phyloP scores from a whole-genome alignment of 139 green algal species.

The Chlorella vulgaris region DNA sequence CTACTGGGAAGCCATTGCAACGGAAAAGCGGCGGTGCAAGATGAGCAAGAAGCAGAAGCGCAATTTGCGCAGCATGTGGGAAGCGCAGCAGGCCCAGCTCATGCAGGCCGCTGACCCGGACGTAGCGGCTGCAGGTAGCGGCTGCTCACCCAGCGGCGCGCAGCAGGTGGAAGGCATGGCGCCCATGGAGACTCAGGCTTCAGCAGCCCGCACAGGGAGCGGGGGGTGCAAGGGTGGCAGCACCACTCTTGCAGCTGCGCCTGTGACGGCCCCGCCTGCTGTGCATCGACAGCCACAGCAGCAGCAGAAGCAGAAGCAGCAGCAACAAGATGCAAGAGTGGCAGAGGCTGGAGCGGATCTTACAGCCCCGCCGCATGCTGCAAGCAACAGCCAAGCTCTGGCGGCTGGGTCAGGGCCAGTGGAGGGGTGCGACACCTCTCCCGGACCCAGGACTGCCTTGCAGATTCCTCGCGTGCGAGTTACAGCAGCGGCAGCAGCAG shows the following conservation, averaged over 20 bases:
- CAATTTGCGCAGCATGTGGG: background rate
- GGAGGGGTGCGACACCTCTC: background rate
- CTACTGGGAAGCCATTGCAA: background rate
- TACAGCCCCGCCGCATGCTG: no score
- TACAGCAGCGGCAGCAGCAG: background rate
- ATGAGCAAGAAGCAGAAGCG: background rate
- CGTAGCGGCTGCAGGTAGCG: background rate
- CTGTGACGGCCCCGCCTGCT: background rate
- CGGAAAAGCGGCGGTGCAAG: background rate
- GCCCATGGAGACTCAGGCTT: constrained; percentile 4
- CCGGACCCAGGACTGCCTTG: background rate
- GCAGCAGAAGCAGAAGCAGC: no score
- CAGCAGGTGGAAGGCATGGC: background rate
- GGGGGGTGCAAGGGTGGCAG: no score
- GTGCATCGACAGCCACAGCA: background rate
- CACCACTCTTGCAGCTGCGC: background rate
- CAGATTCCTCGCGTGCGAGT: background rate
- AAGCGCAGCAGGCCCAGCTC: background rate
- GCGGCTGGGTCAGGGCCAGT: background rate
- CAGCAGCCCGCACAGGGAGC: background rate
- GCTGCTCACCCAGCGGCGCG: background rate
- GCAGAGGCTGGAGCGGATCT: no score
- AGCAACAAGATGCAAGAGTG: no score
- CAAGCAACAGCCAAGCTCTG: no score
- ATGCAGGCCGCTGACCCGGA: background rate